phyloP scores from a whole-genome alignment of 306 rosid species.

The Cucumis cinereus region DNA sequence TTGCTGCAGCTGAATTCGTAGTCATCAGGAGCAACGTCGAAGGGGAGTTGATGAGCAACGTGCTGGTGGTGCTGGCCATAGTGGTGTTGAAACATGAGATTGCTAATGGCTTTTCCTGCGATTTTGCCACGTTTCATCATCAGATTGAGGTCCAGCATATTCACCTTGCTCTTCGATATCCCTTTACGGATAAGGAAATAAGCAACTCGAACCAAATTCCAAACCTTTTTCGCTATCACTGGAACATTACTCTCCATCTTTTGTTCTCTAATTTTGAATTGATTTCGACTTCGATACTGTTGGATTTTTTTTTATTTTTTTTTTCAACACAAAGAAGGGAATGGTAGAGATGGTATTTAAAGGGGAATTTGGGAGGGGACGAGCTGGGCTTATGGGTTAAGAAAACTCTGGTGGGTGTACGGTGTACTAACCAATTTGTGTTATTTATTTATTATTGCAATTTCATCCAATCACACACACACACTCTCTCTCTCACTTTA shows the following conservation, averaged over 20 bases:
- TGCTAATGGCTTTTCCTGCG: slow-evolving; percentile 66
- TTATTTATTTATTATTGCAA: background rate
- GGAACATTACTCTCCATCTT: slow-evolving; percentile 27
- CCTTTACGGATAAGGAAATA: slow-evolving; percentile 35
- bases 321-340: slow-evolving; percentile 12
- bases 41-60: background rate
- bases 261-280: slow-evolving; percentile 3
- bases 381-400: background rate
- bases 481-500: background rate
- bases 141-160: slow-evolving; percentile 43
- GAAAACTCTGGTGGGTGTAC: background rate
- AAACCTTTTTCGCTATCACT: background rate
- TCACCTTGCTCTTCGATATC: slow-evolving; percentile 44
- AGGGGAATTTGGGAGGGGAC: background rate
- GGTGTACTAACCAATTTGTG: background rate
- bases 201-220: background rate
- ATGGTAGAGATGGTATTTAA: background rate
- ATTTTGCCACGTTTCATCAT: slow-evolving; percentile 73
- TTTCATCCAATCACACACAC: background rate
- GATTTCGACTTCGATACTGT: background rate
- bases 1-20: slow-evolving; percentile 93
- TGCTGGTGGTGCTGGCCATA: slow-evolving; percentile 3
- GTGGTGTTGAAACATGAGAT: slow-evolving; percentile 49
- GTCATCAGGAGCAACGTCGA: slow-evolving; percentile 26
- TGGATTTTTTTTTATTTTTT: background rate